Conservation (phyloP, 495 filamentous ascomycete species). For the Penicillium silybi region DNA sequence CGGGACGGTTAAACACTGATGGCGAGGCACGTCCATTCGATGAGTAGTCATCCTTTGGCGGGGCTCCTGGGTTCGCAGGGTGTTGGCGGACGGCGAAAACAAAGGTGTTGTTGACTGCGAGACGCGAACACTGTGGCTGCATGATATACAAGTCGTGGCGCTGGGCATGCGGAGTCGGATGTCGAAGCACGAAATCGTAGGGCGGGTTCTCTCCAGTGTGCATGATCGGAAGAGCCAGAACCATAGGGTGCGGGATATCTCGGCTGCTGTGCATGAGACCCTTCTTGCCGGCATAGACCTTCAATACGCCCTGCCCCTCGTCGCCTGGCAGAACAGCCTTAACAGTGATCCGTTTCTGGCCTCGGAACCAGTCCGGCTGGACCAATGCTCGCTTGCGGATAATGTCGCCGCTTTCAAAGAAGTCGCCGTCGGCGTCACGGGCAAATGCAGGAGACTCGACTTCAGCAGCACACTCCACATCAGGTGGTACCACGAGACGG, state of each 20-base stretch:
- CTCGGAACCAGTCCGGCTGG: slow-evolving; percentile 86
- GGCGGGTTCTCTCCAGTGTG: slow-evolving; percentile 89
- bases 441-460: slow-evolving; percentile 79
- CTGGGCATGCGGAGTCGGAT: slow-evolving; percentile 95
- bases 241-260: slow-evolving; percentile 87
- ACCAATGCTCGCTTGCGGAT: slow-evolving; percentile 81
- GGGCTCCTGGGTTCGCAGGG: slow-evolving; percentile 56
- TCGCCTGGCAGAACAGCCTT: slow-evolving; percentile 89
- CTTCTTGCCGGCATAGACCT: slow-evolving; percentile 88
- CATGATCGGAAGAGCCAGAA: slow-evolving; percentile 83
- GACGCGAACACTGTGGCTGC: slow-evolving; percentile 81
- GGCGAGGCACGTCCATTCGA: slow-evolving; percentile 54
- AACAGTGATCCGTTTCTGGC: slow-evolving; percentile 84
- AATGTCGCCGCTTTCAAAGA: slow-evolving; percentile 87
- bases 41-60: slow-evolving; percentile 45
- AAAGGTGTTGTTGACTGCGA: slow-evolving; percentile 94
- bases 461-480: slow-evolving; percentile 92
- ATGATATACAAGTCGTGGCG: slow-evolving; percentile 95
- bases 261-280: slow-evolving; percentile 95
- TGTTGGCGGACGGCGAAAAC: slow-evolving; percentile 95
- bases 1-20: slow-evolving; percentile 65
- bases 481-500: slow-evolving; percentile 77
- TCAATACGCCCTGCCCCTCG: slow-evolving; percentile 84
- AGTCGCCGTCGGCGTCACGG: slow-evolving; percentile 81
- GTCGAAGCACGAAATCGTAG: slow-evolving; percentile 87